Base-by-base conservation (phyloP, 176 grass and related monocot species). In the Oryza brachyantha region DNA sequence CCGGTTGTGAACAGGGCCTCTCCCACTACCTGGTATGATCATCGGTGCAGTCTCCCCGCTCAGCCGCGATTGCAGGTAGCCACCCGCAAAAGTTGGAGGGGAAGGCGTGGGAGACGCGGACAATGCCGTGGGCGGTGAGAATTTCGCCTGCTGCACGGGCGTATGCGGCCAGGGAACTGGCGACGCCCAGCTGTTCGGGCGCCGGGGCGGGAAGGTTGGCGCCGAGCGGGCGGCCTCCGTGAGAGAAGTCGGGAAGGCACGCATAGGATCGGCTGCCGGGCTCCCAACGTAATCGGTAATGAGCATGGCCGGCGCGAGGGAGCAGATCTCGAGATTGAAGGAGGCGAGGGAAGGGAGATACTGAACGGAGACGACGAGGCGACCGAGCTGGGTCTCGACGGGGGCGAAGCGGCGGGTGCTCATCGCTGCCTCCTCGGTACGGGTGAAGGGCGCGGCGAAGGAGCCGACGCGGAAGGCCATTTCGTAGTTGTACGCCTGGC, bases 251-350 rank as follows among this genome's bases (percentile, higher is more conserved):
- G 92, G 96, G 65, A 95, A 99, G 46, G 90, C 71, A 13, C 90
- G 81, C 88, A 79, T 76, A 1, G 83, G 90, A 62, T 99, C 90
- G 3, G 96, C 89, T 3, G 86, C 90, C 0, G 96, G 88, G 86
- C 92, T 99, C 29, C 88, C 96, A 1, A 99, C 86, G 50, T 95
- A 99, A 71, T 99, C 88, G 22, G 66, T 36, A 43, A 99, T 99
- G 74, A 99, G 80, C 78, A 88, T 87, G 31, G 82, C 90, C 39
- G 90, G 39, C 6, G 83, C 46, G 22, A 89, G 84, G 45, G 90
- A 93, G 1, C 92, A 79, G 58, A 87, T 87, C 63, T 91, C 88
- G 48, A 99, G 70, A 63, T 66, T 90, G 96, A 95, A 99, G 35
- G 84, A 57, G 24, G 88, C 68, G 42, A 99, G 81, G 81, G 34